Evolutionary conservation across 129 eudicot genomes (phyloP), one percentile per base, ranked within the genome.

Genomic region (Flaveria sonorensis): DNA sequence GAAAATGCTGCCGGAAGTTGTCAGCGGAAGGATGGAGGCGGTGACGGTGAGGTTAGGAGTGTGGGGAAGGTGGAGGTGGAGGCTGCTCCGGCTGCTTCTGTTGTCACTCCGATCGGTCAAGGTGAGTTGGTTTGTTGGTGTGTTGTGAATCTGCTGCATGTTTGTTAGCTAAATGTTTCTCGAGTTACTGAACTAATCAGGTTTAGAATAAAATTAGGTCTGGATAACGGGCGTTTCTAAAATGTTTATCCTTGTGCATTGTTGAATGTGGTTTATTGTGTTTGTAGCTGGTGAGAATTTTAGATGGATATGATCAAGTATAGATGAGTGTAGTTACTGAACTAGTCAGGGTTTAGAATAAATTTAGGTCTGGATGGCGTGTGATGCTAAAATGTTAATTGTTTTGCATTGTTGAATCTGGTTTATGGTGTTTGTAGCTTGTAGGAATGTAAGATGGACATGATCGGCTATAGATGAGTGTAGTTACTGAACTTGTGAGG

Each of bases 11-110:
- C 77, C 24, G 83, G 16, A 40, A 82, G 68, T 47, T 77, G 18
- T 55, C 59, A 59, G 3, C 30, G 30, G 59, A 39, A 50, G 21
- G 83, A 57, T 11, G 87, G 78, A 12, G 62, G 11, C 28, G 89
- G 71, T 48, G 86, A 77, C 26, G 81, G 59, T 7, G 92, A 82
- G 55, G 83, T 45, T 32, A 73, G 61, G 15, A 59, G 57, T 45
- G 77, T 46, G 0, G 85, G 68, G 26, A 80, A 80, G 80, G 79
- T 39, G 53, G 91, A 84, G 67, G 80, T 79, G 40, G 40, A 84
- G 67, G 78, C 79, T 40, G 86, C 85, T 55, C 89, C 87, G 39
- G 86, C 83, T n/a, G 83, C 78, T 26, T 80, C 91, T 20, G 86
- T 80, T 6, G 78, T 79, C 28, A 81, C 92, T 15, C 90, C 92